Evolutionary conservation across 75 land plant species (phyloP), one percentile per base, ranked within the genome.

Genomic region (Azolla pinnata): DNA sequence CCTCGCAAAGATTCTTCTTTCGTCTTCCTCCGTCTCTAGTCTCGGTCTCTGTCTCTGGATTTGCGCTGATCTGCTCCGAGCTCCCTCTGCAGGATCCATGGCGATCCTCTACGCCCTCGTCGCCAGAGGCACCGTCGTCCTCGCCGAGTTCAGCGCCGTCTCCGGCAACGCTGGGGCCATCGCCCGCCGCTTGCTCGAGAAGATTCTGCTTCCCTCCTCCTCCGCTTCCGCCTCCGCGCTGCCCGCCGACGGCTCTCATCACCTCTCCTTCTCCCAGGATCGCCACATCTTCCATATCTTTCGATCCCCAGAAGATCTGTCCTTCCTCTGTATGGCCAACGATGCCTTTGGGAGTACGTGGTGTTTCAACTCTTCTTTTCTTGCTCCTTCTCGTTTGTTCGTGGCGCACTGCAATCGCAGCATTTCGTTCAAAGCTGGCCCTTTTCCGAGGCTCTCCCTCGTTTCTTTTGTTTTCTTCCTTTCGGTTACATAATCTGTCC

Each of bases 71-170:
- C n/a, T n/a, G n/a, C n/a, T n/a, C n/a, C n/a, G n/a, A n/a, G n/a
- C n/a, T n/a, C n/a, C n/a, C n/a, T n/a, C 33, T 57, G 31, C 31
- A 54, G 28, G 17, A 20, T n/a, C 4, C 40, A 90, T 90, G 97
- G 84, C 91, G 67, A 90, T 91, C 23, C 66, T 87, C 0, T 91
- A 91, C 57, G 93, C 89, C n/a, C 50, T 91, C 63, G 97, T 88
- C 67, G 83, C 88, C 10, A 69, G 97, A 54, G 89, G 93, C 0
- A 82, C 83, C 5, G 83, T 88, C 47, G 89, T 91, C 1, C 79
- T 91, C 14, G 77, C 88, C 10, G 97, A 91, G 70, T 91, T 91
- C 74, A 83, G 93, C 65, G 92, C 85, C 29, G 97, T 71, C 28
- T 67, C 86, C 0, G 92, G 92, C 1, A 91, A 87, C 62, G 70